phyloP scores from a whole-genome alignment of 768 basidiomycete genomes.

The Trametes sanguinea region DNA sequence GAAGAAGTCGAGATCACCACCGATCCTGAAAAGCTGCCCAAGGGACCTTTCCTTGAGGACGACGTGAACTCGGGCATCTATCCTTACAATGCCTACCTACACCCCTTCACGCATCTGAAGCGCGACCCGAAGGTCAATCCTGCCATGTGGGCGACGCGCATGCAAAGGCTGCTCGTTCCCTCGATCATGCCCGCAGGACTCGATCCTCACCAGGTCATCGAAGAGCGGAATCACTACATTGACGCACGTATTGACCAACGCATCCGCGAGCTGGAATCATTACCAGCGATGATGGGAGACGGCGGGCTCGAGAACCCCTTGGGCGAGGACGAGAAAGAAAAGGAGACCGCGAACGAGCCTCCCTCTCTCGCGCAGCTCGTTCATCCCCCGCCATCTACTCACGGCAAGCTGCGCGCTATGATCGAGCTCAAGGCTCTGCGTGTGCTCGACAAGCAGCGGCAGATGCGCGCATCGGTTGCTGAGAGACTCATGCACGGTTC shows the following conservation, averaged over 20 bases:
- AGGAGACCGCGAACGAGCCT: slow-evolving; percentile 32
- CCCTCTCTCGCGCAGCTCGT: slow-evolving; percentile 40
- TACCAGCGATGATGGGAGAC: slow-evolving; percentile 81
- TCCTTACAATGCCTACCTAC: slow-evolving; percentile 87
- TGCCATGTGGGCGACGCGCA: slow-evolving; percentile 63
- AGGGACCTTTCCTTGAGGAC: slow-evolving; percentile 77
- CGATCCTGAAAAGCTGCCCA: slow-evolving; percentile 63
- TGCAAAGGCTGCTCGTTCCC: slow-evolving; percentile 83
- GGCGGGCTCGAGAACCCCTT: slow-evolving; percentile 61
- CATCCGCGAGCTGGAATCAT: slow-evolving; percentile 77
- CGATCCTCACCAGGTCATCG: slow-evolving; percentile 87
- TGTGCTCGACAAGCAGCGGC: slow-evolving; percentile 89
- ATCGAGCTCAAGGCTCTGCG: slow-evolving; percentile 93
- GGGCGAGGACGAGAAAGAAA: slow-evolving; percentile 37
- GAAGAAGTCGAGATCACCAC: slow-evolving; percentile 63
- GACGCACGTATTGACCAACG: slow-evolving; percentile 89
- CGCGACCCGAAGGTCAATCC: slow-evolving; percentile 63
- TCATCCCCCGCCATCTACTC: slow-evolving; percentile 62
- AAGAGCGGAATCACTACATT: slow-evolving; percentile 89
- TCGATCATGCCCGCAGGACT: slow-evolving; percentile 89
- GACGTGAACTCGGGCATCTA: slow-evolving; percentile 80
- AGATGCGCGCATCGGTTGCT: slow-evolving; percentile 80
- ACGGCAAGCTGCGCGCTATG: slow-evolving; percentile 83
- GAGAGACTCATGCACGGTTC: slow-evolving; percentile 87
- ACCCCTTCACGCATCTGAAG: slow-evolving; percentile 82